A percentile compares a stretch with the other conserved stretches of the same genome.
Conservation (phyloP, 2,329 filamentous ascomycete genomes). For the Ophiostoma ulmi region DNA sequence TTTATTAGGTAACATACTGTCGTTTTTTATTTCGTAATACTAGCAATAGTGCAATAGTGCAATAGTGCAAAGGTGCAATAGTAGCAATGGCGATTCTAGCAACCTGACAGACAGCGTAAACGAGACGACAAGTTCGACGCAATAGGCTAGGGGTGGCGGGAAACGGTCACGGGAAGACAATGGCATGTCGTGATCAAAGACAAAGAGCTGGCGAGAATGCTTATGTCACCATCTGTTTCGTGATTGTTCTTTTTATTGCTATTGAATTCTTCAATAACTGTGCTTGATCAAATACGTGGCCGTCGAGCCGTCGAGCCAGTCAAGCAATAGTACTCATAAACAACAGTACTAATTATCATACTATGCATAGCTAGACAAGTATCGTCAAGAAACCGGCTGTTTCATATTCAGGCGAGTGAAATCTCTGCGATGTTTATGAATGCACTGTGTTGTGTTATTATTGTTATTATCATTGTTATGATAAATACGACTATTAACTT, state of each 20-base stretch:
- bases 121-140: background rate
- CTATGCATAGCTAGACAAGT: background rate
- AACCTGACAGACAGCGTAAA: background rate
- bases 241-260: background rate
- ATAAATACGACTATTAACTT: background rate
- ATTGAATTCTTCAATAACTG: background rate
- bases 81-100: too few species aligned
- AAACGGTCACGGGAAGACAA: background rate
- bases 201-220: background rate
- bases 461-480: background rate
- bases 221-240: background rate
- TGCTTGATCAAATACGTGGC: background rate
- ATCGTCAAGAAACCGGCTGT: background rate
- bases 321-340: background rate
- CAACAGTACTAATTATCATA: background rate
- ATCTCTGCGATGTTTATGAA: background rate
- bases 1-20: conserved; percentile 1
- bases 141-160: conserved; percentile 1
- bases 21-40: background rate
- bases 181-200: conserved; percentile 1
- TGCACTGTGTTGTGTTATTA: background rate
- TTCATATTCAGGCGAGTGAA: conserved; percentile 7
- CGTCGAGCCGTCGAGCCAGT: background rate
- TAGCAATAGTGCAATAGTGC: too few species aligned
- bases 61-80: too few species aligned